Evolutionary conservation across 2,329 filamentous ascomycete species (phyloP).

Genomic region (Penicillium digitatum): DNA sequence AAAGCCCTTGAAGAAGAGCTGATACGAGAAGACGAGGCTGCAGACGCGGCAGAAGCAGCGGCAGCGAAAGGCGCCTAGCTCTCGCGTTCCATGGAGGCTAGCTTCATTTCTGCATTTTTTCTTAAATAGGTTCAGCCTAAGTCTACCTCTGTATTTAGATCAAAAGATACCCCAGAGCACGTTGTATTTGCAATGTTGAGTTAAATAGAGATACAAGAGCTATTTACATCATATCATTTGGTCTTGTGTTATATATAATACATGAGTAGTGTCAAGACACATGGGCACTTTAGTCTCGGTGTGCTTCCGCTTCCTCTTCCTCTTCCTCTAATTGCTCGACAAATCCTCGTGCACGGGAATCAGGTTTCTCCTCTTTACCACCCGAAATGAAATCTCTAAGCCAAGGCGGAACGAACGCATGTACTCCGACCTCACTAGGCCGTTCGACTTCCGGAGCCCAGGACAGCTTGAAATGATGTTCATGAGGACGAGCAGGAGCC

Average conservation of each 20-base stretch:
- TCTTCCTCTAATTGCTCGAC: slow-evolving; percentile 39
- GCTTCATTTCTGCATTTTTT: background rate
- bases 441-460: slow-evolving; percentile 46
- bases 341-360: slow-evolving; percentile 29
- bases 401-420: slow-evolving; percentile 84
- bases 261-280: slow-evolving; percentile 10
- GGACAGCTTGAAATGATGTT: slow-evolving; percentile 60
- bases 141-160: slow-evolving; percentile 1
- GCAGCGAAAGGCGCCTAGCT: slow-evolving; percentile 12
- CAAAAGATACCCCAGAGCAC: slow-evolving; percentile 26
- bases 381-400: slow-evolving; percentile 44
- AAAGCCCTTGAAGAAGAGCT: slow-evolving; percentile 53
- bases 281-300: background rate
- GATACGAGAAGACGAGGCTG: slow-evolving; percentile 47
- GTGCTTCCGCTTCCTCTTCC: slow-evolving; percentile 18
- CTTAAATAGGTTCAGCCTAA: background rate
- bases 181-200: slow-evolving; percentile 1
- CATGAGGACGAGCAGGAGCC: slow-evolving; percentile 56
- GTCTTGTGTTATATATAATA: slow-evolving; percentile 23
- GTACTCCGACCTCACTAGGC: slow-evolving; percentile 54
- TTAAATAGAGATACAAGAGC: slow-evolving; percentile 14
- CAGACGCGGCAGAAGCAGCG: slow-evolving; percentile 33
- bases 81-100: background rate
- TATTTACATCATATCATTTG: slow-evolving; percentile 21
- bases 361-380: slow-evolving; percentile 38